These are phyloP conservation scores for Carex cristatella DNA, from an alignment of 176 grass and related monocot species.

Conservation along the genomic window DNA sequence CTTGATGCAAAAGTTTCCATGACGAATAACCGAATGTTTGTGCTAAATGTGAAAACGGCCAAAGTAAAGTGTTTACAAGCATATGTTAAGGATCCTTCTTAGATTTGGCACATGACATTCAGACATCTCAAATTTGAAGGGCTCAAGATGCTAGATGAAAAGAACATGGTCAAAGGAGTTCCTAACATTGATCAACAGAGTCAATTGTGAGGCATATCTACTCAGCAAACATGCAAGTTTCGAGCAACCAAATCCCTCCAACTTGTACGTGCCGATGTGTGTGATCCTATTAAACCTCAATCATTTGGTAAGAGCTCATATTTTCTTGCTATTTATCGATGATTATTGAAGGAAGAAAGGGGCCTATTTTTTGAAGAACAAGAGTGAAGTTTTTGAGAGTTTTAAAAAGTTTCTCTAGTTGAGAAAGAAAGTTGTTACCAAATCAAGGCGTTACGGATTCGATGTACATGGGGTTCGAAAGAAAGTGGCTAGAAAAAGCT, in stretches of 20 bases:
- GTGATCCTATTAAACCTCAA: not conserved
- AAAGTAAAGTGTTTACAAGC: not conserved
- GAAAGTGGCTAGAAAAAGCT: not conserved
- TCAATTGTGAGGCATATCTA: not conserved
- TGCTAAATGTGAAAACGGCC: not conserved
- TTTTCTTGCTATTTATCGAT: conserved; percentile 6
- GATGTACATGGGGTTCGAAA: too few species aligned
- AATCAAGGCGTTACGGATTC: not conserved
- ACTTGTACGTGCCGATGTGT: conserved; percentile 11
- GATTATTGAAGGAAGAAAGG: conserved; percentile 4
- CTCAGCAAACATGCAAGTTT: not conserved
- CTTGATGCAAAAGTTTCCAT: conserved; percentile 1
- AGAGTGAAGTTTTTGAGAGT: not conserved
- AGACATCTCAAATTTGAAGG: not conserved
- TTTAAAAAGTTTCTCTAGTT: not conserved
- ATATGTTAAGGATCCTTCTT: not conserved
- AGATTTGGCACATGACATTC: not conserved
- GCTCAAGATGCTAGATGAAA: not conserved
- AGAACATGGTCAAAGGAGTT: not conserved
- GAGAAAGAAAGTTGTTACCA: not conserved
- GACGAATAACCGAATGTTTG: not conserved
- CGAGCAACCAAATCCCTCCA: not conserved
- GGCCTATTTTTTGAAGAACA: conserved; percentile 13
- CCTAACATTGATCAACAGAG: not conserved
- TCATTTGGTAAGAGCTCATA: not conserved